Evolutionary conservation across 768 basidiomycete genomes (phyloP), one percentile per base, ranked within the genome.

Genomic region (Termitomyces sp.): DNA sequence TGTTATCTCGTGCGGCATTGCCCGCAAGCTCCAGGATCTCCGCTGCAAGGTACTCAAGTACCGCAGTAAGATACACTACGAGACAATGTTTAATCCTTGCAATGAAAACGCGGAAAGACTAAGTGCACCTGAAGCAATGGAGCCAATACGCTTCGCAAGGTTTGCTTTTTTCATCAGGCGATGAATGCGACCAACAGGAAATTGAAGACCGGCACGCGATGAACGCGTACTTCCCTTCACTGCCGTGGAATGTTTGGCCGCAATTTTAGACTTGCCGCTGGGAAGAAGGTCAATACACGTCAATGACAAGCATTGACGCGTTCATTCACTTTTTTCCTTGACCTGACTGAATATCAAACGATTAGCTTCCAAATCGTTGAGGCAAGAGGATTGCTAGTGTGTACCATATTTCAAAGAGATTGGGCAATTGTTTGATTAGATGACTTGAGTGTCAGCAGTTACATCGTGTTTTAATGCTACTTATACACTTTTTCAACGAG

Each of bases 1-100:
- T 89, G 79, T 91, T 86, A 70, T 92, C 89, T 62, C 87, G 83
- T 53, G 91, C 89, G 40, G 86, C 84, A 68, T 86, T 86, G 5
- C 92, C 92, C 57, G 92, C 91, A 49, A 94, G 79, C 74, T 94
- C 92, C 56, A 94, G 83, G 69, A 95, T 86, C 74, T 95, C 93
- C 34, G 92, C 93, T 6, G 86, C 83, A 42, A 95, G 83, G 73
- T 95, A 94, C 74, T 94, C 93, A 32, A 94, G 82, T 58, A 94
- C 92, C 56, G 90, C 90, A 60, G 91, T 87, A 60, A 92, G 84
- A 75, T 92, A 93, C 54, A 92, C 92, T 88, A 60, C 20, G 11
- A 15, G 1, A 34, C 6, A 17, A 6, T 38, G 12, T 11, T 59
- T 6, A 45, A 20, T 56, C 2, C 60, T 56, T 37, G 61, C 61